Evolutionary conservation across 305 asterid genomes (phyloP).

Genomic region (Solanum hybrid): DNA sequence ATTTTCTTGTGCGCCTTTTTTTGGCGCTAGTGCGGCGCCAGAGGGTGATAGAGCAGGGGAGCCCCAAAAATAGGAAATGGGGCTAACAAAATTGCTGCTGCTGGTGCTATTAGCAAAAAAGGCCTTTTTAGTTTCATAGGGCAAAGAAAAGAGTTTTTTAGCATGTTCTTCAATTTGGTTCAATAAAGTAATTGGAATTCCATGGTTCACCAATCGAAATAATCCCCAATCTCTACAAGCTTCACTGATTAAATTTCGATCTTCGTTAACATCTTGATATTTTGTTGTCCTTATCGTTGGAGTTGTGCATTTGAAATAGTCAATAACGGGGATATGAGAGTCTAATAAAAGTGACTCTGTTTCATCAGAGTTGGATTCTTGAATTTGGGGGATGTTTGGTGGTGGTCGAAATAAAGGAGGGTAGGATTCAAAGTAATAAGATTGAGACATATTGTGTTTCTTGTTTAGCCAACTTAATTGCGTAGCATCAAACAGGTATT

Average conservation of each 20-base stretch:
- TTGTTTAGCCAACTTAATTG: neutral
- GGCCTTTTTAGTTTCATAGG: constrained; percentile 42
- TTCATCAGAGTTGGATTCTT: neutral
- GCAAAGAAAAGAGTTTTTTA: constrained; percentile 25
- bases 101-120: neutral
- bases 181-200: constrained; percentile 37
- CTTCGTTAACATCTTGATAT: neutral
- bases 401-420: constrained; percentile 54
- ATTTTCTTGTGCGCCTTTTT: constrained; percentile 6
- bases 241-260: neutral
- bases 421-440: constrained; percentile 29
- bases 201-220: constrained; percentile 74
- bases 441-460: neutral
- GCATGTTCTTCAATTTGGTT: constrained; percentile 37
- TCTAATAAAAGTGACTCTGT: neutral
- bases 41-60: constrained; percentile 46
- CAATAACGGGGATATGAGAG: constrained; percentile 38
- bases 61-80: constrained; percentile 74
- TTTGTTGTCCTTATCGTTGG: neutral
- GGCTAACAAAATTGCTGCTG: neutral
- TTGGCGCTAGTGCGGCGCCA: constrained; percentile 16
- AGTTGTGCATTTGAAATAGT: constrained; percentile 16
- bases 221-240: constrained; percentile 75
- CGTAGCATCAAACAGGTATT: neutral
- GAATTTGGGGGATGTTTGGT: neutral